Base-by-base conservation (phyloP, 208 protist genomes). In the Trypanosoma melophagium region DNA sequence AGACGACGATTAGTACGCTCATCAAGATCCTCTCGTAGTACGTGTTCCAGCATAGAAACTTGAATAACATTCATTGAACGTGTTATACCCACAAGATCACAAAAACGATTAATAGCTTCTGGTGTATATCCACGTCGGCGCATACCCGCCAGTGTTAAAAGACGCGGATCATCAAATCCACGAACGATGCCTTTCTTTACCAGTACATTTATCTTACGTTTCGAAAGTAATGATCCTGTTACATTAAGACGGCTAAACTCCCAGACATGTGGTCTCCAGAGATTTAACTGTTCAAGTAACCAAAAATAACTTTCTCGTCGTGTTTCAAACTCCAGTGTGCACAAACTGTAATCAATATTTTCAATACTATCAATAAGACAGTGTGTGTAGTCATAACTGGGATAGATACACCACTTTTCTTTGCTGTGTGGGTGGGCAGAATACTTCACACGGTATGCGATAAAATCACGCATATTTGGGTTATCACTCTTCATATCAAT, bases 381-480 rank as follows among this genome's bases (percentile, higher is more conserved):
- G 89, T 99, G 98, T 35, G 98, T 98, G 79, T 96, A 99, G 87
- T 99, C 99, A 83, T 99, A 99, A 58, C 97, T 98, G 28, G 99
- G 99, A 80, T 99, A 99, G 71, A 99, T 97, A 79, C 97, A 99
- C 97, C 97, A 99, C 64, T 93, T 89, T 71, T 98, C 92, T 68
- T 97, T 97, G 35, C 88, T 80, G 79, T 97, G 92, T 31, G 96
- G 97, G 75, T 98, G 95, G 69, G 82, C 79, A 16, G 79, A 80
- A 82, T 96, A 99, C 79, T 99, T 99, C 65, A 99, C 98, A 63
- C 99, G 93, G 76, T 99, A 99, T 28, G 98, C 97, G 59, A 99
- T 89, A 51, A 98, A 94, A 79, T 99, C 99, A 59, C 98, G 90
- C 97, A 99, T 98, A 77, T 97, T 98, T 17, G 96, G 95, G 83